Conservation (phyloP, 768 basidiomycete species). For the Tricholoma hemisulphureum region DNA sequence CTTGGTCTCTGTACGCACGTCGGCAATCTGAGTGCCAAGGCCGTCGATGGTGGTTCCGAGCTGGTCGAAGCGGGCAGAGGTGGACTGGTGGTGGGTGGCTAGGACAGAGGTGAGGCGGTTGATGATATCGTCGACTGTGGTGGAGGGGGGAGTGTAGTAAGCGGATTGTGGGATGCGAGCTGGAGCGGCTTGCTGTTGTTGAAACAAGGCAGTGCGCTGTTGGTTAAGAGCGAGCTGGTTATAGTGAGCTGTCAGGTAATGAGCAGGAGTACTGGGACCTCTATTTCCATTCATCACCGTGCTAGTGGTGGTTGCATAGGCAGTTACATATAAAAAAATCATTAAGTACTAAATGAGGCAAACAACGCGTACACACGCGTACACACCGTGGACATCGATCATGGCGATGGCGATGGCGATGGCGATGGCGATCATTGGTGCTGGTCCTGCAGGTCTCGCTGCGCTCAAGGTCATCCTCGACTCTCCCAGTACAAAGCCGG, state of each 20-base stretch:
- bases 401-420: constrained; percentile 13
- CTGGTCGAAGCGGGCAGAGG: constrained; percentile 7
- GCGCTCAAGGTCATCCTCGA: constrained; percentile 65
- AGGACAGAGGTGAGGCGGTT: constrained; percentile 4
- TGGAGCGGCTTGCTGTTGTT: too few relatives aligned
- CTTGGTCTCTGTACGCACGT: constrained; percentile 9
- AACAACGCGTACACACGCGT: constrained; percentile 9
- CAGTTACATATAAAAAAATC: too few relatives aligned
- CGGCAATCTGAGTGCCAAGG: constrained; percentile 7
- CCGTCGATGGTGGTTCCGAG: constrained; percentile 7
- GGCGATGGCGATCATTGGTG: constrained; percentile 70
- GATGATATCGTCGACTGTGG: neutral
- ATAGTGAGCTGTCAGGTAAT: too few relatives aligned
- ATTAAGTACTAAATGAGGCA: too few relatives aligned
- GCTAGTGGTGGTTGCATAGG: too few relatives aligned
- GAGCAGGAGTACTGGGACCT: too few relatives aligned
- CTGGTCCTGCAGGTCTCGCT: constrained; percentile 72
- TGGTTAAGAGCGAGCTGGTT: too few relatives aligned
- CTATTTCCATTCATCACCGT: too few relatives aligned
- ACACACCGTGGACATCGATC: constrained; percentile 4
- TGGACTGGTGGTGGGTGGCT: constrained; percentile 3
- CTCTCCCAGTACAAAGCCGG: constrained; percentile 54
- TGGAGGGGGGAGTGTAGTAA: neutral
- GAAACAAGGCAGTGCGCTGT: too few relatives aligned
- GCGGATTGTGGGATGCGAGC: too few relatives aligned